These are phyloP conservation scores for Castanopsis chinensis DNA, from an alignment of 306 rosid species.

Conservation along the genomic window DNA sequence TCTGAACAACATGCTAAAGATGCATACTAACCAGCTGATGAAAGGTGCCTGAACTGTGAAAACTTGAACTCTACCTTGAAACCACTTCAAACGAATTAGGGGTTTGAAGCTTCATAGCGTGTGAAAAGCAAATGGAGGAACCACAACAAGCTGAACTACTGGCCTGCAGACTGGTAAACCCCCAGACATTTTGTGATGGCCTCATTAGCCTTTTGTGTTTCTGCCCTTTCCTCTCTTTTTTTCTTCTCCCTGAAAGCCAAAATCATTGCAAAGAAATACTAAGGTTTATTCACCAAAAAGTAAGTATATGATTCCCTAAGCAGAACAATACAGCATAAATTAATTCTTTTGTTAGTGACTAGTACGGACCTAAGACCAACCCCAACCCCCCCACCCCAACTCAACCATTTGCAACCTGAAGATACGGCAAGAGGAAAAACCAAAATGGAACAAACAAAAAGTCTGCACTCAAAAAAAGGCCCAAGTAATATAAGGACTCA, in stretches of 20 bases:
- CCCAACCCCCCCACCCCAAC: background rate
- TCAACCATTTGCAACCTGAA: background rate
- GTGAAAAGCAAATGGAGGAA: slow-evolving; percentile 11
- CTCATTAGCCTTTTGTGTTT: slow-evolving; percentile 70
- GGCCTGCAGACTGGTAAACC: slow-evolving; percentile 41
- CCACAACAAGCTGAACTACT: slow-evolving; percentile 5
- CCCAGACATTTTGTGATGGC: slow-evolving; percentile 72
- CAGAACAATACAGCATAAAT: background rate
- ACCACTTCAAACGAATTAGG: slow-evolving; percentile 17
- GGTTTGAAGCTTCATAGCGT: slow-evolving; percentile 9
- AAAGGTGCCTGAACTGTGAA: slow-evolving; percentile 22
- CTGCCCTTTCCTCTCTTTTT: slow-evolving; percentile 82
- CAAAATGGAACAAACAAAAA: background rate
- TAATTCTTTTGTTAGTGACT: background rate
- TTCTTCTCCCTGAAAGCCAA: slow-evolving; percentile 85
- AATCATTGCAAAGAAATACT: slow-evolving; percentile 22
- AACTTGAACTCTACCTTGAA: slow-evolving; percentile 34
- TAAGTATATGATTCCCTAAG: background rate
- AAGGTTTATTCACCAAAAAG: background rate
- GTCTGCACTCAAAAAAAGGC: background rate
- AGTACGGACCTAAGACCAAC: background rate
- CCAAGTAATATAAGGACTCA: background rate
- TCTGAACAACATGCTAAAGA: slow-evolving; percentile 24
- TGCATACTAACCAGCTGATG: slow-evolving; percentile 30
- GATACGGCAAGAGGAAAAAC: background rate